Evolutionary conservation across 352 stramenopile species (phyloP).

Genomic region (Phytophthora ohioensis): DNA sequence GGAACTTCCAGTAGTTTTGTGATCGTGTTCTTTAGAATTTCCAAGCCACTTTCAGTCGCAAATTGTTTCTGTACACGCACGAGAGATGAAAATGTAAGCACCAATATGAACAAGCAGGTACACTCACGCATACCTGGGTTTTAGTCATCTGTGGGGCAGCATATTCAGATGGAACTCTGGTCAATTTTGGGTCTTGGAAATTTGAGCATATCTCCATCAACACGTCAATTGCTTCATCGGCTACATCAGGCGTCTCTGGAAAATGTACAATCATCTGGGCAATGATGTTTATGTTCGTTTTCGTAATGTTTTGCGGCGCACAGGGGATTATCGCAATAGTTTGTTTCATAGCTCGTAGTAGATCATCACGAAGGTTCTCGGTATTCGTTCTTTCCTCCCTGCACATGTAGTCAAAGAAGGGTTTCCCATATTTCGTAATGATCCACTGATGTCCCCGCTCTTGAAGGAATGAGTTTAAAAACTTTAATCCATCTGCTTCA

Average conservation of each 20-base stretch:
- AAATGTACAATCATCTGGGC: constrained; percentile 3
- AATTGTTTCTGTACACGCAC: constrained; percentile 18
- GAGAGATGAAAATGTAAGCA: constrained; percentile 1
- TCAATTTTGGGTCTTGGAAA: not conserved
- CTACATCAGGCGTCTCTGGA: constrained; percentile 7
- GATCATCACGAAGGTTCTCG: constrained; percentile 3
- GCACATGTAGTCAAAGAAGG: constrained; percentile 18
- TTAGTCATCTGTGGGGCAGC: constrained; percentile 20
- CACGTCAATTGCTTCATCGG: constrained; percentile 9
- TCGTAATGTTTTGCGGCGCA: constrained; percentile 20
- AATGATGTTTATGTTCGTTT: constrained; percentile 27
- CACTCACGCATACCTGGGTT: constrained; percentile 15
- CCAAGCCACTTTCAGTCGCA: constrained; percentile 3
- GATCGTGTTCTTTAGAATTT: constrained; percentile 9
- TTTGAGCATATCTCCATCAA: constrained; percentile 22
- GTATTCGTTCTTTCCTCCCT: not conserved
- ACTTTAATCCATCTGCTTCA: constrained; percentile 22
- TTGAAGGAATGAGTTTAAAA: constrained; percentile 25
- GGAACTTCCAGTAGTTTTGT: constrained; percentile 2
- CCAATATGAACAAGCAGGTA: not conserved
- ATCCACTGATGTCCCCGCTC: constrained; percentile 5
- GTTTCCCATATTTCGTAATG: constrained; percentile 5
- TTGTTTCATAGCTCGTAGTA: constrained; percentile 16
- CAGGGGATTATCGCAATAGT: constrained; percentile 12
- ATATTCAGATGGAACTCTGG: not conserved